A percentile compares a stretch with the other conserved stretches of the same genome.
phyloP scores from a whole-genome alignment of 2,329 filamentous ascomycete genomes.

The Leptographium lundbergii region DNA sequence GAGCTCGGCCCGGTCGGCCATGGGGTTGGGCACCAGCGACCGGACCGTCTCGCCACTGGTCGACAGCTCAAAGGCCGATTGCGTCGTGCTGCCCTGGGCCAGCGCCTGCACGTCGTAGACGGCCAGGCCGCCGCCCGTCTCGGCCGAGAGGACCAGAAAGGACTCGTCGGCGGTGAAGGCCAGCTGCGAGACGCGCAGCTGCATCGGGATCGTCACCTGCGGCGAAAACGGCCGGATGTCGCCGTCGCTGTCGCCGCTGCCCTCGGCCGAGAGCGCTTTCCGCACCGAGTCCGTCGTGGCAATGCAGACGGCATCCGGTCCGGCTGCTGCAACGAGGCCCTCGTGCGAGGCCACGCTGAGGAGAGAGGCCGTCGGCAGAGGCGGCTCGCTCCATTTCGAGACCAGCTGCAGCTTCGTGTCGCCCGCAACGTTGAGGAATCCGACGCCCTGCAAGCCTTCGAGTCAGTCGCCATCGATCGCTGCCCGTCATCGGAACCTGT shows the following conservation, averaged over 20 bases:
- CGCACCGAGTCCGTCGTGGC: slow-evolving; percentile 67
- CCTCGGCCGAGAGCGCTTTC: slow-evolving; percentile 50
- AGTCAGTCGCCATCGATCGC: not conserved
- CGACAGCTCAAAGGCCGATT: slow-evolving; percentile 60
- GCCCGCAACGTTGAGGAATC: slow-evolving; percentile 67
- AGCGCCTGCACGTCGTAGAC: slow-evolving; percentile 68
- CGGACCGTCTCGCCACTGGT: slow-evolving; percentile 67
- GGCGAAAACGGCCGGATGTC: slow-evolving; percentile 61
- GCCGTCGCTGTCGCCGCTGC: slow-evolving; percentile 36
- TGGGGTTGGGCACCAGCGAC: slow-evolving; percentile 69
- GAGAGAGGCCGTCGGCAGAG: slow-evolving; percentile 67
- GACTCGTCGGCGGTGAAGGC: slow-evolving; percentile 84
- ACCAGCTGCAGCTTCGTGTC: slow-evolving; percentile 76
- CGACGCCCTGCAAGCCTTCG: slow-evolving; percentile 42
- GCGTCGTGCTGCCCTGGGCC: slow-evolving; percentile 25
- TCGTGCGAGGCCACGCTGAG: slow-evolving; percentile 69
- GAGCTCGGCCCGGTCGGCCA: slow-evolving; percentile 55
- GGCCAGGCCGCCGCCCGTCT: slow-evolving; percentile 67
- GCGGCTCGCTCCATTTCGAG: slow-evolving; percentile 63
- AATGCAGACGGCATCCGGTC: slow-evolving; percentile 66
- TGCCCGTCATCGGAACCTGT: no score
- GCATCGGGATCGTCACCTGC: slow-evolving; percentile 58
- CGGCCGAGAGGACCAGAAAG: slow-evolving; percentile 70
- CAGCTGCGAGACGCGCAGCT: slow-evolving; percentile 71
- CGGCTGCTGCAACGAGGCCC: slow-evolving; percentile 76